phyloP scores from a whole-genome alignment of 2,329 filamentous ascomycete species.

The Phialocephala sp. region DNA sequence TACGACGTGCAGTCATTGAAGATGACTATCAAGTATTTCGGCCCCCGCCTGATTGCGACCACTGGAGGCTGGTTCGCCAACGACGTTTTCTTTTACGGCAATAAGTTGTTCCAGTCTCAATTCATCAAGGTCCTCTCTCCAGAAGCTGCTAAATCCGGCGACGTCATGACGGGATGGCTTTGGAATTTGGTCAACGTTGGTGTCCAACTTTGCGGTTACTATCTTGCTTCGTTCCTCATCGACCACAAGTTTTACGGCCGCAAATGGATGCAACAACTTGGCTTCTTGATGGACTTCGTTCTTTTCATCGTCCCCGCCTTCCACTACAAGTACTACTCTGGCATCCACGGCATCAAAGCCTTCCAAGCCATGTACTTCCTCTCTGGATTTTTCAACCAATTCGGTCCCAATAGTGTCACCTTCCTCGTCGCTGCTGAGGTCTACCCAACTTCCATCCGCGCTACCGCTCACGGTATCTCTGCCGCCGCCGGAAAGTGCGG shows the following conservation, averaged over 20 bases:
- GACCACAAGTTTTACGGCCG: constrained; percentile 79
- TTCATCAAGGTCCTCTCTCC: constrained; percentile 85
- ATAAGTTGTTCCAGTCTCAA: constrained; percentile 94
- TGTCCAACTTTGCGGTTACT: constrained; percentile 87
- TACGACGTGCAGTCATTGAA: constrained; percentile 87
- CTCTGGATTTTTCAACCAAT: constrained; percentile 98
- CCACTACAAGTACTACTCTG: constrained; percentile 83
- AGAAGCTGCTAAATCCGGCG: constrained; percentile 54
- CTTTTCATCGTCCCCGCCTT: constrained; percentile 93
- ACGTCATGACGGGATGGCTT: constrained; percentile 85
- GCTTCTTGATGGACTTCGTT: constrained; percentile 91
- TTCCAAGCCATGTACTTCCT: constrained; percentile 99
- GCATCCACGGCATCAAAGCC: constrained; percentile 71
- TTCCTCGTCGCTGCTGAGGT: constrained; percentile 96
- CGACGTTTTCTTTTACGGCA: constrained; percentile 98
- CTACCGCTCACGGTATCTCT: constrained; percentile 93
- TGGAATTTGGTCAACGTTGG: constrained; percentile 93
- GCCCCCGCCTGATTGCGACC: constrained; percentile 84
- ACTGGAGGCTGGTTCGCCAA: constrained; percentile 93
- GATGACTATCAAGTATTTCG: constrained; percentile 82
- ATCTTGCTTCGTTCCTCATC: constrained; percentile 66
- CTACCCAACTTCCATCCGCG: constrained; percentile 93
- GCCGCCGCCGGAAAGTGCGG: constrained; percentile 89
- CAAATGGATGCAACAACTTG: constrained; percentile 94
- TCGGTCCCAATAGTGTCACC: constrained; percentile 89